Evolutionary conservation across 331 rosid species (phyloP).

Genomic region (Quercus tomentella): DNA sequence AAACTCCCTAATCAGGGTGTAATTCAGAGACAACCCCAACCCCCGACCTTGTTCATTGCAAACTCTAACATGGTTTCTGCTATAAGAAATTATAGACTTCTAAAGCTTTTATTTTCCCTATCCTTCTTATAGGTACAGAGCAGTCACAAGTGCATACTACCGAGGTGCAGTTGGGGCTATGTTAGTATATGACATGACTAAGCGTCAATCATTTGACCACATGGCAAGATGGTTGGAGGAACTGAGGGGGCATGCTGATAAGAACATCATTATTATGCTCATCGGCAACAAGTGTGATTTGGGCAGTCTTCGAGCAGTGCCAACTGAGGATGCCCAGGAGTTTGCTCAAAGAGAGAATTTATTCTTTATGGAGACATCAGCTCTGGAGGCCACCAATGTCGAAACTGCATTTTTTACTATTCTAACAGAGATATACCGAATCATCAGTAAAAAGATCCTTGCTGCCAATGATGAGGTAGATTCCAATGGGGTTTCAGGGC

Average conservation of each 20-base stretch:
- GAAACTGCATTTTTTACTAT: conserved; percentile 78
- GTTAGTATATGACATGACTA: conserved; percentile 84
- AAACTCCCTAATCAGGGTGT: not conserved
- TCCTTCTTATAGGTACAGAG: conserved; percentile 57
- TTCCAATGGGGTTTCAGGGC: conserved; percentile 34
- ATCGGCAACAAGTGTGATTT: conserved; percentile 89
- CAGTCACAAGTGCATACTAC: conserved; percentile 94
- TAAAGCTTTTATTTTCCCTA: not conserved
- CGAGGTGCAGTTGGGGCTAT: conserved; percentile 98
- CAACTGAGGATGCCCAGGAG: conserved; percentile 88
- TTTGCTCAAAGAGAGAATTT: conserved; percentile 89
- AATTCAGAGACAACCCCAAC: not conserved
- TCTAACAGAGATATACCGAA: conserved; percentile 65
- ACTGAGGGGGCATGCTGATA: conserved; percentile 74
- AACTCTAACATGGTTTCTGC: not conserved
- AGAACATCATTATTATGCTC: conserved; percentile 75
- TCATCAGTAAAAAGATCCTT: conserved; percentile 65
- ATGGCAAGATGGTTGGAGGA: conserved; percentile 94
- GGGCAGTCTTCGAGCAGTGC: conserved; percentile 75
- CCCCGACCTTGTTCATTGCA: not conserved
- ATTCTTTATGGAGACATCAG: conserved; percentile 94
- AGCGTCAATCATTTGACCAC: conserved; percentile 88
- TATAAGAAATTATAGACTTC: not conserved
- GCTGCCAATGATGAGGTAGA: conserved; percentile 37
- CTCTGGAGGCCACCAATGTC: conserved; percentile 83